phyloP scores from a whole-genome alignment of 169 alveolate species.

The Cryptosporidium baileyi region DNA sequence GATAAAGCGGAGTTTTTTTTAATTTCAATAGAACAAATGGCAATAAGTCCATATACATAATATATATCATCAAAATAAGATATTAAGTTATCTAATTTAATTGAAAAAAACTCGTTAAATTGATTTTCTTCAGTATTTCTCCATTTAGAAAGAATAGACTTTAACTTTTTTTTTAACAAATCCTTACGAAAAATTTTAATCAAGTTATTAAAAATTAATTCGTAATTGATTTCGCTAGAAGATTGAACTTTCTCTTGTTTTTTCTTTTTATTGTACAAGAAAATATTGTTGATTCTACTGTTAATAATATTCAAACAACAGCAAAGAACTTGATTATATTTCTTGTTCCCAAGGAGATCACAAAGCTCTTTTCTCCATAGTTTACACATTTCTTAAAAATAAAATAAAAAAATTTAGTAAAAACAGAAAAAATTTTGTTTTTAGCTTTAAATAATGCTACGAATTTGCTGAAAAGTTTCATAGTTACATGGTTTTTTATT shows the following conservation, averaged over 20 bases:
- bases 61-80: conserved; percentile 7
- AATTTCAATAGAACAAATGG: conserved; percentile 19
- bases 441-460: too few relatives aligned
- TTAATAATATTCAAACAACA: neutral
- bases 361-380: neutral
- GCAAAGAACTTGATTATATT: neutral
- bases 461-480: too few relatives aligned
- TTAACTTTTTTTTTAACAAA: neutral
- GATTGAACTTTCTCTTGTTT: too few relatives aligned
- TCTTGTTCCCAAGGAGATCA: neutral
- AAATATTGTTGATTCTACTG: neutral
- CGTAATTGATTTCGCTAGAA: too few relatives aligned
- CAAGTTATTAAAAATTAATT: neutral
- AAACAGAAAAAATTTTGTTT: neutral
- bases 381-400: neutral
- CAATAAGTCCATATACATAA: conserved; percentile 7
- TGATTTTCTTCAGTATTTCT: too few relatives aligned
- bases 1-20: neutral
- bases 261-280: too few relatives aligned
- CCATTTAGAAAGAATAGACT: too few relatives aligned
- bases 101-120: neutral
- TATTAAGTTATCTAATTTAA: neutral
- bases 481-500: too few relatives aligned
- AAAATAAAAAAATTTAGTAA: neutral
- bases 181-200: neutral